Conservation (phyloP, 768 basidiomycete species). For the Amanita rubescens region DNA sequence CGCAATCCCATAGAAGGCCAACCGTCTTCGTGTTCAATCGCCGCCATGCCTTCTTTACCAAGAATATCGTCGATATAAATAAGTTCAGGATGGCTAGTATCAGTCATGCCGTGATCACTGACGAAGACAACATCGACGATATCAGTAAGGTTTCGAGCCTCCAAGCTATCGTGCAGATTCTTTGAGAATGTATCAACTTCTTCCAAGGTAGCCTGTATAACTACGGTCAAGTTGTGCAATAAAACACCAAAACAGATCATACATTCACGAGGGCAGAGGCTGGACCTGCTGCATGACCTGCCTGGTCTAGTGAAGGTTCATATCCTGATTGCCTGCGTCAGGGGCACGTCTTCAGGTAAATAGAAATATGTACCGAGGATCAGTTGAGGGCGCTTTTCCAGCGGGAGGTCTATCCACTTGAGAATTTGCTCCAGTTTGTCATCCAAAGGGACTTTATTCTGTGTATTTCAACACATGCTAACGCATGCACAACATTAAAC, state of each 20-base stretch:
- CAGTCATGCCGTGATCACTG: conserved; percentile 88
- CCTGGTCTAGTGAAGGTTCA: conserved; percentile 82
- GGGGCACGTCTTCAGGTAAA: conserved; percentile 5
- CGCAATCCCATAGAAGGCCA: conserved; percentile 89
- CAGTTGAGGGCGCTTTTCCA: conserved; percentile 66
- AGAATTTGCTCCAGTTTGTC: conserved; percentile 74
- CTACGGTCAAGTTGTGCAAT: background rate
- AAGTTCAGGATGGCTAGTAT: conserved; percentile 70
- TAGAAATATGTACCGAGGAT: conserved; percentile 49
- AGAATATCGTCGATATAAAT: conserved; percentile 80
- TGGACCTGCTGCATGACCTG: conserved; percentile 69
- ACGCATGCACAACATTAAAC: conserved; percentile 10
- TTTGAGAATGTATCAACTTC: conserved; percentile 70
- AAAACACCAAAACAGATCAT: conserved; percentile 16
- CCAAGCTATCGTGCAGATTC: conserved; percentile 55
- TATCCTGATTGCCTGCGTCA: conserved; percentile 42
- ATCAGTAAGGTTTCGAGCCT: conserved; percentile 65
- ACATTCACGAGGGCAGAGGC: conserved; percentile 67
- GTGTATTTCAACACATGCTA: background rate
- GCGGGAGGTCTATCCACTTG: conserved; percentile 74
- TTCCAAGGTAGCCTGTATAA: conserved; percentile 48
- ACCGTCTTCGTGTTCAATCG: conserved; percentile 73
- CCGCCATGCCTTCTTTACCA: conserved; percentile 50
- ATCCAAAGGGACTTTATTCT: conserved; percentile 57
- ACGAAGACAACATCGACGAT: conserved; percentile 89